Conservation (phyloP, 1,284 basidiomycete genomes). For the Fomes fomentarius region DNA sequence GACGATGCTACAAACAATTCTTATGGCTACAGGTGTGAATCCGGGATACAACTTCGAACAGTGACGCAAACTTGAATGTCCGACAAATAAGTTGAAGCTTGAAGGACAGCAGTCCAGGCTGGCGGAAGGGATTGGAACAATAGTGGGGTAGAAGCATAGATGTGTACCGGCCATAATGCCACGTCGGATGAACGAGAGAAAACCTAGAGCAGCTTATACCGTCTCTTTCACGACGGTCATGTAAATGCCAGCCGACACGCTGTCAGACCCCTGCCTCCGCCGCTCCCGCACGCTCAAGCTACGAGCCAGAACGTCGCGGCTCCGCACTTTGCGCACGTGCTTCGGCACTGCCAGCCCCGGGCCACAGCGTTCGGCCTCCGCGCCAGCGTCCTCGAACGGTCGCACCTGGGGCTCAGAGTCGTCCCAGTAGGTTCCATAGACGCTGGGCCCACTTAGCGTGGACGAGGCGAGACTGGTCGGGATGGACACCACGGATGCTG, state of each 20-base stretch:
- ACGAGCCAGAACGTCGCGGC: conserved; percentile 28
- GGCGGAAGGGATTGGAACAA: neutral
- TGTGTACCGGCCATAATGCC: no score
- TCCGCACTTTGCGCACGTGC: conserved; percentile 24
- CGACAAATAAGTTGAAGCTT: neutral
- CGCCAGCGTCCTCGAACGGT: conserved; percentile 29
- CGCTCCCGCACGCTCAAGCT: conserved; percentile 21
- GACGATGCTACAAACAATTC: neutral
- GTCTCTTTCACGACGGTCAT: conserved; percentile 47
- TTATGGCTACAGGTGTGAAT: neutral
- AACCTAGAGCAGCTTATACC: conserved; percentile 10
- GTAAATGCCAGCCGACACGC: conserved; percentile 35
- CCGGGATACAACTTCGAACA: neutral
- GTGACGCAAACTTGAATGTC: neutral
- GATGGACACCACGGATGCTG: conserved; percentile 23
- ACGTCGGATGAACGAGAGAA: no score
- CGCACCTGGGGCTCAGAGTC: conserved; percentile 23
- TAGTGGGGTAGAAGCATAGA: neutral
- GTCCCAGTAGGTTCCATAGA: conserved; percentile 26
- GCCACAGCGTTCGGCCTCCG: neutral
- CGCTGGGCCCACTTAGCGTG: conserved; percentile 26
- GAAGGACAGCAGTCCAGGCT: neutral
- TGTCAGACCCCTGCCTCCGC: conserved; percentile 19
- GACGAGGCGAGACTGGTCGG: conserved; percentile 32
- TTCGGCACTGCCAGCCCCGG: conserved; percentile 18